Evolutionary conservation across 2,329 filamentous ascomycete species (phyloP).

Genomic region (Emergomyces orientalis): DNA sequence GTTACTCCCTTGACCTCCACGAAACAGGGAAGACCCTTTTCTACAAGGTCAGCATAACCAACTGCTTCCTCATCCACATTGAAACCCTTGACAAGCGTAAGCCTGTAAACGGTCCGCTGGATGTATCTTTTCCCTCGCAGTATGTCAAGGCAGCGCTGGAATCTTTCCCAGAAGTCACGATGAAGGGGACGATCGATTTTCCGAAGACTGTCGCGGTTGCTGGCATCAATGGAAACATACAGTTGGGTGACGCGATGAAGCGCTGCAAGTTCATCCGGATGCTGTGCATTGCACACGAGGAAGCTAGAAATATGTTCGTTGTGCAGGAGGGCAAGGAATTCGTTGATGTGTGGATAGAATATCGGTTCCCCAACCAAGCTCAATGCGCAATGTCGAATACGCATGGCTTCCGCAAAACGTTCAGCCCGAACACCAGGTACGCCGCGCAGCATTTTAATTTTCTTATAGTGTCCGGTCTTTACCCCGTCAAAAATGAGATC

Average conservation of each 20-base stretch:
- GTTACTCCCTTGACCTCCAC: slow-evolving; percentile 95
- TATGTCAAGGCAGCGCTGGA: slow-evolving; percentile 83
- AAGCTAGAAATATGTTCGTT: slow-evolving; percentile 82
- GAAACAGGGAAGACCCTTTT: slow-evolving; percentile 78
- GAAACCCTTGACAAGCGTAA: slow-evolving; percentile 96
- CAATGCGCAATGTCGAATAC: slow-evolving; percentile 85
- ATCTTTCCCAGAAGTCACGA: slow-evolving; percentile 95
- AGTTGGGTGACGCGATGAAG: slow-evolving; percentile 84
- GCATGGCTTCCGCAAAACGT: slow-evolving; percentile 84
- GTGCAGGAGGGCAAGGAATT: slow-evolving; percentile 77
- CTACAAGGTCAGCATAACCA: slow-evolving; percentile 83
- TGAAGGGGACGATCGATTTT: slow-evolving; percentile 88
- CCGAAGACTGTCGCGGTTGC: slow-evolving; percentile 75
- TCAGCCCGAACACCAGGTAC: slow-evolving; percentile 88
- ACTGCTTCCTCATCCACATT: slow-evolving; percentile 89
- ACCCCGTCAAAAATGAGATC: slow-evolving; percentile 84
- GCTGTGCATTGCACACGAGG: slow-evolving; percentile 93
- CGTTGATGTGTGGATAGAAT: slow-evolving; percentile 96
- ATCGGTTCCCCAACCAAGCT: slow-evolving; percentile 95
- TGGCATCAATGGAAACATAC: slow-evolving; percentile 93
- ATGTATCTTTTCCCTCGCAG: slow-evolving; percentile 70
- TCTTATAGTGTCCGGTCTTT: slow-evolving; percentile 86
- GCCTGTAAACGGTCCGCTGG: slow-evolving; percentile 86
- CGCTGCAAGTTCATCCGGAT: slow-evolving; percentile 77
- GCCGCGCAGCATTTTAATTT: slow-evolving; percentile 94